A percentile compares a stretch with the other conserved stretches of the same genome.
Conservation (phyloP, 2,329 filamentous ascomycete genomes). For the Sordariomycetes sp. region DNA sequence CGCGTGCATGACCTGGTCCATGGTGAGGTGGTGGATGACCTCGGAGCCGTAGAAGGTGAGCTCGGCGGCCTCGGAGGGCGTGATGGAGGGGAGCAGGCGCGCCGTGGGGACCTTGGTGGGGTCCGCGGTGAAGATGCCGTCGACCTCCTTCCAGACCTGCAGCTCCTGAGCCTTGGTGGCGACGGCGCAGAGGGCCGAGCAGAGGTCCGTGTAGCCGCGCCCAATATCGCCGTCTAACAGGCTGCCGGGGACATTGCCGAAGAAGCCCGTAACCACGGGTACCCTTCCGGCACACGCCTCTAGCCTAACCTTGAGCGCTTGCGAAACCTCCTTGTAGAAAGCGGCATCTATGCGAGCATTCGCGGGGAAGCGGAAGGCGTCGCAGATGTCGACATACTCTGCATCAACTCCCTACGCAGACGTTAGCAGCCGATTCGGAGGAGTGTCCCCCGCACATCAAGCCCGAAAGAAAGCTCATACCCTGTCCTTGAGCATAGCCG, state of each 20-base stretch:
- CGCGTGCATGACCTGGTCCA: conserved; percentile 91
- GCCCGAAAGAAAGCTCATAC: conserved; percentile 18
- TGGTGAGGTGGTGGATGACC: conserved; percentile 96
- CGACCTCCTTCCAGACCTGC: conserved; percentile 98
- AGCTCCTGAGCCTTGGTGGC: conserved; percentile 78
- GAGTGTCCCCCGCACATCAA: neutral
- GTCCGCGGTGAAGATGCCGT: conserved; percentile 79
- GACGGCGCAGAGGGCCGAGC: conserved; percentile 82
- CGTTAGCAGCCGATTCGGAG: conserved; percentile 17
- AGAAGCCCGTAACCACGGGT: conserved; percentile 83
- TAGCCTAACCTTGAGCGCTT: conserved; percentile 50
- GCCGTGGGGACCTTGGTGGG: conserved; percentile 88
- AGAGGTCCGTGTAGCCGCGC: conserved; percentile 92
- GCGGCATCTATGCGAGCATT: conserved; percentile 45
- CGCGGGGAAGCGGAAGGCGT: conserved; percentile 58
- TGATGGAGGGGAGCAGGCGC: conserved; percentile 76
- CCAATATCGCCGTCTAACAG: conserved; percentile 81
- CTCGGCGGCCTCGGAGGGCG: conserved; percentile 88
- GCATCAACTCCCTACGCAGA: conserved; percentile 55
- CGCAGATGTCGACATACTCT: conserved; percentile 80
- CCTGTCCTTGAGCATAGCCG: conserved; percentile 66
- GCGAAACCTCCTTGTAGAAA: conserved; percentile 57
- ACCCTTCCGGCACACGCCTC: conserved; percentile 51
- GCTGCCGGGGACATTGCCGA: conserved; percentile 83
- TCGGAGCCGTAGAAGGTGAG: conserved; percentile 90